Conservation (phyloP, 2,329 filamentous ascomycete species). For the Chalaropsis thielavioides region DNA sequence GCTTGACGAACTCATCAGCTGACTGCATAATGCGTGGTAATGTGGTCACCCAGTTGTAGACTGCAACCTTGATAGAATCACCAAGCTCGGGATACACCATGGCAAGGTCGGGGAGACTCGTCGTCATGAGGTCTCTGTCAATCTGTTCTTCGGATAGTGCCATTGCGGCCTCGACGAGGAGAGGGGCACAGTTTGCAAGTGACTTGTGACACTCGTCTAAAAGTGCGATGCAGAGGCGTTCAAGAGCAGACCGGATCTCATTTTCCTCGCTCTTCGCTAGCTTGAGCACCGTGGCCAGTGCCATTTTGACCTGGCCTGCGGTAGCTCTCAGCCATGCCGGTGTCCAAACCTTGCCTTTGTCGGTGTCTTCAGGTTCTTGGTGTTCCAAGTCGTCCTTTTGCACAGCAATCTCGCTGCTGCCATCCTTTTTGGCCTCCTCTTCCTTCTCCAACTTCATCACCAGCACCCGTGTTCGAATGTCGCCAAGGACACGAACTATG, state of each 20-base stretch:
- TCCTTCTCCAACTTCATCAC: conserved; percentile 25
- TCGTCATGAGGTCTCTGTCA: conserved; percentile 29
- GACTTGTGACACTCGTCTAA: conserved; percentile 66
- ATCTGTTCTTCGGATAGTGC: conserved; percentile 37
- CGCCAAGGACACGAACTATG: conserved; percentile 41
- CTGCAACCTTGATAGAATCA: conserved; percentile 50
- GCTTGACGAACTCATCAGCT: conserved; percentile 65
- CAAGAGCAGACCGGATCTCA: conserved; percentile 54
- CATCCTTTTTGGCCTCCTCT: conserved; percentile 10
- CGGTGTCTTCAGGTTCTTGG: conserved; percentile 18
- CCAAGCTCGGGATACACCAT: conserved; percentile 46
- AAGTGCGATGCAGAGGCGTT: conserved; percentile 56
- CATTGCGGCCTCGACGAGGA: conserved; percentile 72
- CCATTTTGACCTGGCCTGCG: conserved; percentile 64
- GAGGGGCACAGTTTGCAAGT: conserved; percentile 50
- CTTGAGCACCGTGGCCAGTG: conserved; percentile 62
- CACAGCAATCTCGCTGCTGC: background rate
- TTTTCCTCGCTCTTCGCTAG: conserved; percentile 54
- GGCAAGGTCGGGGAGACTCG: conserved; percentile 46
- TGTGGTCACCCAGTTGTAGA: conserved; percentile 70
- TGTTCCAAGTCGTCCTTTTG: background rate
- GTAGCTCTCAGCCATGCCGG: conserved; percentile 66
- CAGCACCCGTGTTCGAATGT: conserved; percentile 39
- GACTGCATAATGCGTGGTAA: conserved; percentile 72
- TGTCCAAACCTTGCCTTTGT: conserved; percentile 30